phyloP scores from a whole-genome alignment of 306 rosid species.

The Astragalus membranaceus region DNA sequence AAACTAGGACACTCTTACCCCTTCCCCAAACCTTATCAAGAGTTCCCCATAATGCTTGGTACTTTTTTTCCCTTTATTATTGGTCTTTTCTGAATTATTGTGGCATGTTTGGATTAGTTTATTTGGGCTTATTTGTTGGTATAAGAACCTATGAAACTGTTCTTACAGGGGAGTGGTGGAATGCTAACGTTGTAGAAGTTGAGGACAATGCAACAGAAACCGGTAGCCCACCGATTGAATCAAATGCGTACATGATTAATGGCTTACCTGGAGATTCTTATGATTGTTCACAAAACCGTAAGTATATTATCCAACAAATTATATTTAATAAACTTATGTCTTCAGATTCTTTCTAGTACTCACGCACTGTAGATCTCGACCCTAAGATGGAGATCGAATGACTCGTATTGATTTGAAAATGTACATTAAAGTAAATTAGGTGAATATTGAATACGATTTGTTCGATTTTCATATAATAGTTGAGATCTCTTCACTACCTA shows the following conservation, averaged over 20 bases:
- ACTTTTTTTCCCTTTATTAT: neutral
- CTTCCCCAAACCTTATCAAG: constrained; percentile 31
- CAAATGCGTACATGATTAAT: constrained; percentile 31
- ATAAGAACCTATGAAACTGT: too few species aligned
- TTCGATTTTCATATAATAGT: too few species aligned
- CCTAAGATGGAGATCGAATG: neutral
- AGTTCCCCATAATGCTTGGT: constrained; percentile 54
- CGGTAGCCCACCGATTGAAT: neutral
- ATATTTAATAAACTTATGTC: neutral
- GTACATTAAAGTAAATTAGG: too few species aligned
- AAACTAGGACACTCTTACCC: constrained; percentile 24
- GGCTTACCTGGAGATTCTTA: constrained; percentile 45
- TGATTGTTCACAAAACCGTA: constrained; percentile 44
- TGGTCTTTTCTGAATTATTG: neutral
- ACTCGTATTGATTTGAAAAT: too few species aligned
- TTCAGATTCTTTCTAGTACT: neutral
- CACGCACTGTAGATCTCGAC: too few species aligned
- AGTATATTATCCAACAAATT: neutral
- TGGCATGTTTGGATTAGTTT: too few species aligned
- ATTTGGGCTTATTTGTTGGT: too few species aligned
- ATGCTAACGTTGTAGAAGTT: neutral
- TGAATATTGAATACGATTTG: too few species aligned
- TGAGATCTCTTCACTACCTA: too few species aligned
- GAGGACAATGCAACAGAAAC: neutral
- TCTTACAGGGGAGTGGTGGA: constrained; percentile 68